Conservation (phyloP, 2,329 filamentous ascomycete species). For the Diaporthe destruens region DNA sequence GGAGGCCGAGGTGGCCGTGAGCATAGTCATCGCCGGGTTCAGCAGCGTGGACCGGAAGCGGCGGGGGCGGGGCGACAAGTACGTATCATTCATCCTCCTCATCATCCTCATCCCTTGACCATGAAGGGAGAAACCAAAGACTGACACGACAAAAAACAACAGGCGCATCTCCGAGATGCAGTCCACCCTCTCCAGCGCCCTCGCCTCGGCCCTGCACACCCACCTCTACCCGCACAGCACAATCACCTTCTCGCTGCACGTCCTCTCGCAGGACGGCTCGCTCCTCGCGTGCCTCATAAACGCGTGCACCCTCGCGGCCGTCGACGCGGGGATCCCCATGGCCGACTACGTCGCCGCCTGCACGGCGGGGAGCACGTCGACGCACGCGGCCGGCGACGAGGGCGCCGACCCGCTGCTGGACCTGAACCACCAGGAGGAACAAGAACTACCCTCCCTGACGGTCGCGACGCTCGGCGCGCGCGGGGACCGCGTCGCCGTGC, state of each 20-base stretch:
- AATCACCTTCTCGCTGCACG: conserved; percentile 85
- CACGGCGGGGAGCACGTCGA: conserved; percentile 84
- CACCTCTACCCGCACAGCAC: conserved; percentile 90
- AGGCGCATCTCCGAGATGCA: conserved; percentile 87
- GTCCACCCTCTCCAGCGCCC: conserved; percentile 81
- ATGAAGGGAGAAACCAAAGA: neutral
- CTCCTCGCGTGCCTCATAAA: conserved; percentile 92
- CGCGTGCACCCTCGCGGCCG: conserved; percentile 88
- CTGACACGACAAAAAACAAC: neutral
- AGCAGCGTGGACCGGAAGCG: conserved; percentile 87
- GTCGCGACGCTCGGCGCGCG: conserved; percentile 81
- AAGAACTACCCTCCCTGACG: conserved; percentile 90
- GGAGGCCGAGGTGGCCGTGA: conserved; percentile 80
- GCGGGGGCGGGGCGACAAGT: conserved; percentile 83
- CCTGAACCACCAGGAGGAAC: conserved; percentile 83
- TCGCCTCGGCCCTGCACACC: conserved; percentile 83
- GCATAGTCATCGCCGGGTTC: conserved; percentile 89
- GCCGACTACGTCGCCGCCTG: conserved; percentile 89
- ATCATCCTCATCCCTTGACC: too few species aligned
- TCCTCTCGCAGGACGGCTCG: conserved; percentile 91
- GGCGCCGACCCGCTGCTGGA: conserved; percentile 82
- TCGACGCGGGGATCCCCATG: conserved; percentile 97
- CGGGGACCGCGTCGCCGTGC: conserved; percentile 80
- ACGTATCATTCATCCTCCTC: conserved; percentile 48
- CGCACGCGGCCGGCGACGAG: conserved; percentile 74